A percentile compares a stretch with the other conserved stretches of the same genome.
These are phyloP conservation scores for Penicillium tannophilum DNA, from an alignment of 495 filamentous ascomycete species.

Conservation along the genomic window DNA sequence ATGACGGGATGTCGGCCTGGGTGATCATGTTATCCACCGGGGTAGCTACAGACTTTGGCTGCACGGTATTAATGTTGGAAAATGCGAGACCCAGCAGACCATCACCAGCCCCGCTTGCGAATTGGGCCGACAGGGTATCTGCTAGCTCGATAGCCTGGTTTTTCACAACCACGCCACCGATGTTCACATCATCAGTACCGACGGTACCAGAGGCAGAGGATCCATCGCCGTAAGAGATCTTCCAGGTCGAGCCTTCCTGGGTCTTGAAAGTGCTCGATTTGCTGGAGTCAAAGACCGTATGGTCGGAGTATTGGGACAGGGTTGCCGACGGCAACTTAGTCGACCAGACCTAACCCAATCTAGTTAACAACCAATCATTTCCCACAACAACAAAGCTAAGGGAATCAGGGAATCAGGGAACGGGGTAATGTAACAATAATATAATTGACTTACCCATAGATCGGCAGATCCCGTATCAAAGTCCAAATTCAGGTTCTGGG, in stretches of 20 bases:
- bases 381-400: constrained; percentile 1
- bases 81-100: constrained; percentile 76
- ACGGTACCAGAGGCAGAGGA: constrained; percentile 71
- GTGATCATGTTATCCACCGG: constrained; percentile 77
- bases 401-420: not conserved
- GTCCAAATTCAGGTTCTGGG: constrained; percentile 66
- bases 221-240: constrained; percentile 74
- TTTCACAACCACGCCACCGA: constrained; percentile 71
- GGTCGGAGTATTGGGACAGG: constrained; percentile 38
- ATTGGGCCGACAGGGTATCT: constrained; percentile 61
- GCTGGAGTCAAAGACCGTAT: constrained; percentile 57
- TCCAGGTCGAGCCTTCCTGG: constrained; percentile 56
- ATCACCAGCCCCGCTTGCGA: constrained; percentile 62
- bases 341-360: constrained; percentile 58
- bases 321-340: constrained; percentile 50
- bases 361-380: not conserved
- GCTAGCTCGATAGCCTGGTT: constrained; percentile 72
- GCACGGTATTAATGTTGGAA: constrained; percentile 69
- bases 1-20: constrained; percentile 64
- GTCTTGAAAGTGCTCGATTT: constrained; percentile 64
- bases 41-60: constrained; percentile 59
- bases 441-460: constrained; percentile 64
- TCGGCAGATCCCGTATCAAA: constrained; percentile 80
- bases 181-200: constrained; percentile 65
- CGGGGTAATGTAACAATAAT: not conserved